Base-by-base conservation (phyloP, 768 basidiomycete genomes). In the Chiua virens region DNA sequence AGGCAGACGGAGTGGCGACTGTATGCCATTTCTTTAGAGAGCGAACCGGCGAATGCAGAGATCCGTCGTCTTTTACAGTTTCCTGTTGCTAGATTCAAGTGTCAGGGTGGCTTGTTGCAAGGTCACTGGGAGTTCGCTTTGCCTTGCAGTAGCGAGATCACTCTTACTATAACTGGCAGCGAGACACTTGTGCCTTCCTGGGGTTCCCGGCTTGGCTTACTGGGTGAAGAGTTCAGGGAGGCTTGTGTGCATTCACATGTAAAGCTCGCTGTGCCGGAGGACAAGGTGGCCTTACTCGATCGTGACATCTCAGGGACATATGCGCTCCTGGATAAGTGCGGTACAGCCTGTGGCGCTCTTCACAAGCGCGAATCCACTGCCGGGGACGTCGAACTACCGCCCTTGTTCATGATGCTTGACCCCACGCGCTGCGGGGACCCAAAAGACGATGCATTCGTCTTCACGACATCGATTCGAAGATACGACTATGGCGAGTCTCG, bases 1-100 rank as follows among this genome's bases (percentile, higher is more conserved):
- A 79, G 79, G 61, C 84, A 84, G 52, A 83, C 89, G 2, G 89
- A 95, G 67, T 97, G 94, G 95, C 81, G 89, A 13, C 70, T 98
- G 13, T 95, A 83, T 52, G 91, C 82, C 21, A 76, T 81, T 48
- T 83, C 94, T 3, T 73, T 84, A 34, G 76, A 77, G 1, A 71
- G 64, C 28, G 87, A 86, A 55, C 84, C 91, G 6, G 89, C 85
- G 9, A 92, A 90, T 56, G 83, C 89, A 46, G 81, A 87, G 39
- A 84, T 94, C 39, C 87, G 95, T 39, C 77, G 80, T 45, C 63
- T 89, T 23, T 74, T 97, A 2, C 79, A 81, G 39, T 75, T 79
- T 27, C 92, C 95, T 5, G 77, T 92, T n/a, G 93, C 86, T 1
- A 79, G 93, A 28, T 76, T 89, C 48, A 69, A 76, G 21, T 86